Evolutionary conservation across 2,329 filamentous ascomycete genomes (phyloP).

Genomic region (Paecilomyces niveus): DNA sequence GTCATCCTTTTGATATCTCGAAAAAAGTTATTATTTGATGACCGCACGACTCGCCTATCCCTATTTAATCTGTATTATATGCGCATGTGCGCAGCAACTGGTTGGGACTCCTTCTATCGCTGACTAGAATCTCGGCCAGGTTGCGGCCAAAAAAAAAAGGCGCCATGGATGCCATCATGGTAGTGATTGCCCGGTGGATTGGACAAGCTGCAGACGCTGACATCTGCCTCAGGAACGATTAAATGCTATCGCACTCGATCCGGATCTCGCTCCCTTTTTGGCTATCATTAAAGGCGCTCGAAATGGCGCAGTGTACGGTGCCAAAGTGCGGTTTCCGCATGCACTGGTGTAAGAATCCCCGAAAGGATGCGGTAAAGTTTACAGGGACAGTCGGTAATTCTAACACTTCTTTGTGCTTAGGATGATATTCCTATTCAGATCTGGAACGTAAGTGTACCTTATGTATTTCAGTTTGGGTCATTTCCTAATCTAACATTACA

Average conservation of each 20-base stretch:
- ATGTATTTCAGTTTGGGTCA: conserved; percentile 1
- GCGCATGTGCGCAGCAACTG: not conserved
- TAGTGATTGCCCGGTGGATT: conserved; percentile 6
- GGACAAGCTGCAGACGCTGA: not conserved
- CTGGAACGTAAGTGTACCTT: conserved; percentile 61
- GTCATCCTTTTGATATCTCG: not conserved
- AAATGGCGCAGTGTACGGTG: conserved; percentile 94
- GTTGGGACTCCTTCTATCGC: conserved; percentile 3
- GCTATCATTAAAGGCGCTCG: conserved; percentile 85
- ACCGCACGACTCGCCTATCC: not conserved
- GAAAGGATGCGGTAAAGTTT: not conserved
- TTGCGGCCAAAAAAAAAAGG: conserved; percentile 11
- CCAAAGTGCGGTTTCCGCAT: conserved; percentile 97
- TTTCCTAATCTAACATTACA: not conserved
- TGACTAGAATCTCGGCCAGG: conserved; percentile 18
- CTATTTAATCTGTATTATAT: not conserved
- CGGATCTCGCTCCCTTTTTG: conserved; percentile 75
- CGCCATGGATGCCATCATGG: conserved; percentile 30
- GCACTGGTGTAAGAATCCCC: conserved; percentile 64
- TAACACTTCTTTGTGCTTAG: conserved; percentile 33
- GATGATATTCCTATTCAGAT: conserved; percentile 96
- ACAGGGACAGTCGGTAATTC: not conserved
- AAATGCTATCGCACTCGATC: conserved; percentile 73
- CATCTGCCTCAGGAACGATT: conserved; percentile 50
- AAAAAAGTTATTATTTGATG: not conserved